These are phyloP conservation scores for Pseudognaphalium luteoalbum DNA, from an alignment of 129 eudicot genomes.

Conservation along the genomic window DNA sequence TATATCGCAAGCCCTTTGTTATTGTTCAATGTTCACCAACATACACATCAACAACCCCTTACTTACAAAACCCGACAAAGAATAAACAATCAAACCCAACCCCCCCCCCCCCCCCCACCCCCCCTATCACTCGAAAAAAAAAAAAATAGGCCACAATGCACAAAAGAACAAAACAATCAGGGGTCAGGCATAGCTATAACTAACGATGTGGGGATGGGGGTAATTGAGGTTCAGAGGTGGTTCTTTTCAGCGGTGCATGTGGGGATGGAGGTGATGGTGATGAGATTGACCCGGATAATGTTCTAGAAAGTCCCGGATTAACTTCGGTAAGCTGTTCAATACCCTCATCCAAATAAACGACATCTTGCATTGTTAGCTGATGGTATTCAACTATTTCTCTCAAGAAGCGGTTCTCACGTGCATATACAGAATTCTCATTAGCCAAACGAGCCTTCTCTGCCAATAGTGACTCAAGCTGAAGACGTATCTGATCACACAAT, in stretches of 20 bases:
- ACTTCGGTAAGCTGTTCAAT: slow-evolving; percentile 80
- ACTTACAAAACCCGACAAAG: slow-evolving; percentile 35
- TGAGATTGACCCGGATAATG: slow-evolving; percentile 43
- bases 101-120: too few relatives aligned
- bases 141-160: slow-evolving; percentile 20
- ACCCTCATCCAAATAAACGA: slow-evolving; percentile 77
- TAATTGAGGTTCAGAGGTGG: slow-evolving; percentile 22
- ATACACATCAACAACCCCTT: background rate
- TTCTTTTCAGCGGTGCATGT: slow-evolving; percentile 31
- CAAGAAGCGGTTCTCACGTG: slow-evolving; percentile 80
- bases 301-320: slow-evolving; percentile 44
- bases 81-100: slow-evolving; percentile 35
- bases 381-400: slow-evolving; percentile 91
- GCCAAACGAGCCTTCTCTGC: slow-evolving; percentile 89
- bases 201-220: background rate
- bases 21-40: slow-evolving; percentile 29
- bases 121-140: slow-evolving; percentile 1
- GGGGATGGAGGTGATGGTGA: slow-evolving; percentile 58
- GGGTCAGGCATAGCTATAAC: slow-evolving; percentile 18
- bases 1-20: slow-evolving; percentile 24
- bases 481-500: slow-evolving; percentile 60
- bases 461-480: slow-evolving; percentile 77
- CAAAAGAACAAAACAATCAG: slow-evolving; percentile 25
- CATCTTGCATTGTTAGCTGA: slow-evolving; percentile 89
- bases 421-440: slow-evolving; percentile 69